Percentiles rank a stretch among this genome's conserved stretches.
These are phyloP conservation scores for Parathielavia hyrcaniae DNA, from an alignment of 495 filamentous ascomycete genomes.

Conservation along the genomic window DNA sequence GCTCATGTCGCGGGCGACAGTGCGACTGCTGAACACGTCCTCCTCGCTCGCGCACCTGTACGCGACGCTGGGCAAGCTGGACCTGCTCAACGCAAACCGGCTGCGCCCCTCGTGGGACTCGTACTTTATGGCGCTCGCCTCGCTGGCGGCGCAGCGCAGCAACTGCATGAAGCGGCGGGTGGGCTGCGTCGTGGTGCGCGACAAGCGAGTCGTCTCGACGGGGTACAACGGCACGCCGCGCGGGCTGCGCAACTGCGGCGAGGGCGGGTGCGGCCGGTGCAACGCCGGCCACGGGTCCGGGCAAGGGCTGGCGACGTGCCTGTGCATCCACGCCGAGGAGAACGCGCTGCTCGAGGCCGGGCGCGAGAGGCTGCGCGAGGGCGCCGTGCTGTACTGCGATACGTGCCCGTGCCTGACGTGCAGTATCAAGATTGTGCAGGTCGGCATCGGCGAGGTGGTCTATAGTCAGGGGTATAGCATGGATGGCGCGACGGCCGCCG, in stretches of 20 bases:
- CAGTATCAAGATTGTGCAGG: conserved; percentile 94
- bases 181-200: conserved; percentile 88
- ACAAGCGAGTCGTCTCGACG: conserved; percentile 82
- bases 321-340: conserved; percentile 95
- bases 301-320: conserved; percentile 69
- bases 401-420: conserved; percentile 98
- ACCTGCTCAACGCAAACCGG: conserved; percentile 70
- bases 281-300: conserved; percentile 66
- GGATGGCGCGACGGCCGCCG: conserved; percentile 75
- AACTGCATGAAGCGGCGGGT: conserved; percentile 99
- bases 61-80: conserved; percentile 57
- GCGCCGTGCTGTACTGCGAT: conserved; percentile 84
- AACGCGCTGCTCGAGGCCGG: conserved; percentile 94
- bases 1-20: conserved; percentile 69
- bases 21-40: conserved; percentile 80
- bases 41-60: conserved; percentile 63
- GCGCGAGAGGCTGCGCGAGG: conserved; percentile 74
- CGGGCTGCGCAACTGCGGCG: conserved; percentile 79
- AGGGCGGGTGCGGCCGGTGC: conserved; percentile 86
- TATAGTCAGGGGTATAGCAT: conserved; percentile 91
- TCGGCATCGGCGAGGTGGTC: conserved; percentile 91
- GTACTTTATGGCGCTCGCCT: conserved; percentile 95
- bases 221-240: conserved; percentile 98
- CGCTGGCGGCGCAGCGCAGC: conserved; percentile 79
- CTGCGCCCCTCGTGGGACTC: conserved; percentile 92